A percentile compares a stretch with the other conserved stretches of the same genome.
Conservation (phyloP, 2,329 filamentous ascomycete genomes). For the Monilinia fructicola region DNA sequence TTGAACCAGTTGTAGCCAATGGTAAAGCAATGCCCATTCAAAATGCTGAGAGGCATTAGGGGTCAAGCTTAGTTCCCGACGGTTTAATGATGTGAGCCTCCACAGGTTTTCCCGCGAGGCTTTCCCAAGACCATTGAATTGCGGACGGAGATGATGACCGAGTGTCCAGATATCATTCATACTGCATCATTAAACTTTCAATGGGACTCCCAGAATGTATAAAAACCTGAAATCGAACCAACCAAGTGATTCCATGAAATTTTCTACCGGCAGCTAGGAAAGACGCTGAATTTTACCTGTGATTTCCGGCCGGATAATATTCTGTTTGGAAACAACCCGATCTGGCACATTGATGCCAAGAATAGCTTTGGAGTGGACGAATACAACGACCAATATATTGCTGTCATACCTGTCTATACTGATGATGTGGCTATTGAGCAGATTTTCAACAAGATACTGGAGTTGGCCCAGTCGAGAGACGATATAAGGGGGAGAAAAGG, state of each 20-base stretch:
- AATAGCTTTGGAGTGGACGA: slow-evolving; percentile 1
- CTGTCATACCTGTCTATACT: background rate
- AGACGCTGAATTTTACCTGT: background rate
- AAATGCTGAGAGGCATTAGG: slow-evolving; percentile 19
- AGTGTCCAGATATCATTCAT: slow-evolving; percentile 24
- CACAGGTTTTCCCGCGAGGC: slow-evolving; percentile 18
- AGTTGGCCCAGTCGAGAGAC: slow-evolving; percentile 1
- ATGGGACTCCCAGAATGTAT: slow-evolving; percentile 18
- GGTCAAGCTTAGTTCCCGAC: slow-evolving; percentile 22
- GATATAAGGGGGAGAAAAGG: slow-evolving; percentile 7
- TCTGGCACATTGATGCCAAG: slow-evolving; percentile 19
- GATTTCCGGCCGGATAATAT: background rate
- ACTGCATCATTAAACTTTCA: slow-evolving; percentile 24
- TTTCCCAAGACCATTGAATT: slow-evolving; percentile 22
- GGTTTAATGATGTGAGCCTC: slow-evolving; percentile 23
- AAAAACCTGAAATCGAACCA: slow-evolving; percentile 20
- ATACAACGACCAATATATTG: background rate
- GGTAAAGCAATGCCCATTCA: slow-evolving; percentile 16
- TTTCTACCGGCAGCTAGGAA: slow-evolving; percentile 20
- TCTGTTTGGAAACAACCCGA: slow-evolving; percentile 10
- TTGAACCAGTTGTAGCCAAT: slow-evolving; percentile 5
- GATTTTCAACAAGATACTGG: slow-evolving; percentile 17
- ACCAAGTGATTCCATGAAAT: slow-evolving; percentile 20
- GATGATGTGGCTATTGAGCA: background rate
- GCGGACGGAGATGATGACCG: slow-evolving; percentile 17